phyloP scores from a whole-genome alignment of 257 asterid species.

The Eustoma russellianum region DNA sequence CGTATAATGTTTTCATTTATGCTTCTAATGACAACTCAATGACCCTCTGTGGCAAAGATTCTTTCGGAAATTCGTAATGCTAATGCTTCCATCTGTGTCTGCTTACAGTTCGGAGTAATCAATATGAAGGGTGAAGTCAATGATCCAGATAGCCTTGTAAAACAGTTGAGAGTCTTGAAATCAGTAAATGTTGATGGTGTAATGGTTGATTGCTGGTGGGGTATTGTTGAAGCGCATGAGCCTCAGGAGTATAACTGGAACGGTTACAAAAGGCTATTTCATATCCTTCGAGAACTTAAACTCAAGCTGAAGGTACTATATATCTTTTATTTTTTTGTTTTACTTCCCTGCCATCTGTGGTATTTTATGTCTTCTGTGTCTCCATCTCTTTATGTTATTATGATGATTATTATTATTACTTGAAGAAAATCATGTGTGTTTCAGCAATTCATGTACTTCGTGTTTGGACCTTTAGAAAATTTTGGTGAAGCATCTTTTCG shows the following conservation, averaged over 20 bases:
- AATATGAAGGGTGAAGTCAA: constrained; percentile 86
- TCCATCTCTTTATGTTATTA: background rate
- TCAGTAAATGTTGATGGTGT: constrained; percentile 69
- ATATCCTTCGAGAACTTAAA: constrained; percentile 67
- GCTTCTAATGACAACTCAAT: background rate
- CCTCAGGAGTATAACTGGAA: constrained; percentile 94
- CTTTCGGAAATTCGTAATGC: background rate
- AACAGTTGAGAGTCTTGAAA: constrained; percentile 73
- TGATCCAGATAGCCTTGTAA: constrained; percentile 75
- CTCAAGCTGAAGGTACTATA: constrained; percentile 67
- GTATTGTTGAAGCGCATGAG: constrained; percentile 82
- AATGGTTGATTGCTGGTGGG: constrained; percentile 99
- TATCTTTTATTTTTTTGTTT: background rate
- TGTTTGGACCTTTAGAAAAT: too few relatives aligned
- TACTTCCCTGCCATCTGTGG: background rate
- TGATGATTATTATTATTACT: too few relatives aligned
- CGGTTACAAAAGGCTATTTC: constrained; percentile 81
- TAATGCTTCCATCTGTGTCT: constrained; percentile 9
- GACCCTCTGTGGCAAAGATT: too few relatives aligned
- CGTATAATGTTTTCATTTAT: background rate
- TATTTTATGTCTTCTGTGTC: background rate
- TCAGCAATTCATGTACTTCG: too few relatives aligned
- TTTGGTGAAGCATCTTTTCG: too few relatives aligned
- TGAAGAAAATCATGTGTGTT: too few relatives aligned
- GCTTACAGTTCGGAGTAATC: constrained; percentile 73